Conservation (phyloP, 1,284 basidiomycete genomes). For the Malassezia slooffiae region DNA sequence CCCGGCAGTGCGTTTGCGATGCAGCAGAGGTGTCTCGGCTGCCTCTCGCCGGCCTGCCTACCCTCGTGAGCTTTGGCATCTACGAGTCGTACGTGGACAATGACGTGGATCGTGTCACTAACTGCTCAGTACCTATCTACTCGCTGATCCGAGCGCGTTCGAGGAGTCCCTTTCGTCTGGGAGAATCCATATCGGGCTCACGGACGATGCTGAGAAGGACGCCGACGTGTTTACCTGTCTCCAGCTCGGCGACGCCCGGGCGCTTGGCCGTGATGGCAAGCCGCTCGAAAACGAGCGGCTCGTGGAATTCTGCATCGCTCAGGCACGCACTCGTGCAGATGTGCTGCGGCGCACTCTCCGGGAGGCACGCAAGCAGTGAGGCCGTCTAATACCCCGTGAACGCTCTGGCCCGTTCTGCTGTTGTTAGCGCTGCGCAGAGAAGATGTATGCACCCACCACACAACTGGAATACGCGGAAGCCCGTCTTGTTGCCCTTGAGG, state of each 20-base stretch:
- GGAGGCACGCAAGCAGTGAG: constrained; percentile 1
- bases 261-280: background rate
- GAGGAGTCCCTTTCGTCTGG: constrained; percentile 64
- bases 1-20: constrained; percentile 57
- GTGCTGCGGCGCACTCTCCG: background rate
- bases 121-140: constrained; percentile 52
- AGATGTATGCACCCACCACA: constrained; percentile 27
- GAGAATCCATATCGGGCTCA: constrained; percentile 21
- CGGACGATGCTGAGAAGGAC: background rate
- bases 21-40: constrained; percentile 51
- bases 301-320: constrained; percentile 4
- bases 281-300: background rate
- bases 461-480: constrained; percentile 39
- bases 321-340: constrained; percentile 5
- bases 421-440: background rate
- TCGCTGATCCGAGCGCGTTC: constrained; percentile 76
- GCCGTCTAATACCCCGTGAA: constrained; percentile 31
- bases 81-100: constrained; percentile 52
- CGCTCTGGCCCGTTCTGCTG: constrained; percentile 39
- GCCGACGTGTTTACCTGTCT: constrained; percentile 4
- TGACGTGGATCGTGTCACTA: too few species aligned
- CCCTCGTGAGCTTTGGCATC: constrained; percentile 66
- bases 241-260: background rate
- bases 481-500: constrained; percentile 42
- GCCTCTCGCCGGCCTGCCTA: constrained; percentile 52